These are phyloP conservation scores for Extremus antarcticus DNA, from an alignment of 495 filamentous ascomycete genomes.

Conservation along the genomic window DNA sequence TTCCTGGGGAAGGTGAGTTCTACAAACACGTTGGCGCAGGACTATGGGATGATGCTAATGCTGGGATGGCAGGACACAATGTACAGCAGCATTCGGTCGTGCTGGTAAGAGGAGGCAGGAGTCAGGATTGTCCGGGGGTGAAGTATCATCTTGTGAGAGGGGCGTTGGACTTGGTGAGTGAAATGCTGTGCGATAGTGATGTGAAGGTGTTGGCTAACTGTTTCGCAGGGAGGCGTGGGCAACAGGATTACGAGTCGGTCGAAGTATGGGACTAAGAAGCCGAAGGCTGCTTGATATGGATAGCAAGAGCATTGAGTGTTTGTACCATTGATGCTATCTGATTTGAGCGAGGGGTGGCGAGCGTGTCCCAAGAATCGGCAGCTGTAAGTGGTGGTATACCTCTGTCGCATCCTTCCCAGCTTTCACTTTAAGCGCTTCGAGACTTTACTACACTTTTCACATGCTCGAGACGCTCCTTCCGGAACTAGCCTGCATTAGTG, in stretches of 20 bases:
- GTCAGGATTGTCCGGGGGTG: slow-evolving; percentile 97
- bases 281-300: slow-evolving; percentile 52
- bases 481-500: too few species aligned
- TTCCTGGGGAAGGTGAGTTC: slow-evolving; percentile 75
- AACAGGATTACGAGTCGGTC: slow-evolving; percentile 73
- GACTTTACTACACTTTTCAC: too few species aligned
- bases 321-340: too few species aligned
- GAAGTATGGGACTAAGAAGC: slow-evolving; percentile 98
- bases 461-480: too few species aligned
- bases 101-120: slow-evolving; percentile 76
- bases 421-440: too few species aligned
- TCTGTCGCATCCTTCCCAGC: too few species aligned
- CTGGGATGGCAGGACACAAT: slow-evolving; percentile 64
- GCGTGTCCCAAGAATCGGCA: too few species aligned
- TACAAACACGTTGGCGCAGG: slow-evolving; percentile 5
- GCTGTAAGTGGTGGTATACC: too few species aligned
- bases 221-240: slow-evolving; percentile 73
- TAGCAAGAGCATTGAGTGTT: too few species aligned
- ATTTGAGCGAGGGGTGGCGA: too few species aligned
- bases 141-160: slow-evolving; percentile 88
- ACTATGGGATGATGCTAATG: slow-evolving; percentile 1
- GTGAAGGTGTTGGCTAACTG: too few species aligned
- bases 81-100: slow-evolving; percentile 98
- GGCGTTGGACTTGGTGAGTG: slow-evolving; percentile 84
- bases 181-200: slow-evolving; percentile 4